A percentile compares a stretch with the other conserved stretches of the same genome.
Evolutionary conservation across 768 basidiomycete genomes (phyloP).

Genomic region (Fistulinella prunicolor): DNA sequence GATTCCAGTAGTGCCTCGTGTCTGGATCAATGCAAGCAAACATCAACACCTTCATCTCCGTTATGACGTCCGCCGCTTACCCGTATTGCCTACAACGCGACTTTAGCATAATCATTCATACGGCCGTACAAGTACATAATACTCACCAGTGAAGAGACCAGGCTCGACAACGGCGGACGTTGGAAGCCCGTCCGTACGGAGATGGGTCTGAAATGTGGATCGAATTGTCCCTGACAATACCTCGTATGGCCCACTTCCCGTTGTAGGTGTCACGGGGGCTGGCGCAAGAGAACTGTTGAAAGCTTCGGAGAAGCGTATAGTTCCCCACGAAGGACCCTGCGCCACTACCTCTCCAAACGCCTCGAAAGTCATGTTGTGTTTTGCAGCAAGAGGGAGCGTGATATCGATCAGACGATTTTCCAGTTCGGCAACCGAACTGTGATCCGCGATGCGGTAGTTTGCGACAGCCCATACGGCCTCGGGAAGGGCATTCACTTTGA

Average conservation of each 20-base stretch:
- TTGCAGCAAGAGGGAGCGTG: constrained; percentile 16
- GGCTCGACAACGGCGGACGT: constrained; percentile 36
- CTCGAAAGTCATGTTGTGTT: constrained; percentile 40
- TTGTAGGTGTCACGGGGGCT: constrained; percentile 42
- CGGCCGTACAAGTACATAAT: background rate
- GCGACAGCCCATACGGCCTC: constrained; percentile 39
- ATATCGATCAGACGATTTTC: constrained; percentile 9
- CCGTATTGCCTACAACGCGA: constrained; percentile 20
- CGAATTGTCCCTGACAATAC: constrained; percentile 45
- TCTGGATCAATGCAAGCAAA: constrained; percentile 29
- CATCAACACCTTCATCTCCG: constrained; percentile 22
- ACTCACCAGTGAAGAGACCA: constrained; percentile 24
- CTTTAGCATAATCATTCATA: constrained; percentile 4
- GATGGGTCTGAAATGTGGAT: constrained; percentile 34
- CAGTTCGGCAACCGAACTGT: constrained; percentile 23
- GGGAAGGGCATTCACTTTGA: constrained; percentile 47
- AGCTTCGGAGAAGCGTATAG: constrained; percentile 37
- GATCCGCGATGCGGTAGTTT: constrained; percentile 35
- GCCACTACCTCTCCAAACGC: constrained; percentile 38
- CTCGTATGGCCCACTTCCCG: constrained; percentile 34
- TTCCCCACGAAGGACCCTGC: constrained; percentile 32
- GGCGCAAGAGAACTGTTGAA: constrained; percentile 36
- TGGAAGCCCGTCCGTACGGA: constrained; percentile 23
- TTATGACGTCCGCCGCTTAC: constrained; percentile 14
- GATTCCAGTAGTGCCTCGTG: constrained; percentile 44